Evolutionary conservation across 2,329 filamentous ascomycete genomes (phyloP).

Genomic region (Calcarisporium arbuscula): DNA sequence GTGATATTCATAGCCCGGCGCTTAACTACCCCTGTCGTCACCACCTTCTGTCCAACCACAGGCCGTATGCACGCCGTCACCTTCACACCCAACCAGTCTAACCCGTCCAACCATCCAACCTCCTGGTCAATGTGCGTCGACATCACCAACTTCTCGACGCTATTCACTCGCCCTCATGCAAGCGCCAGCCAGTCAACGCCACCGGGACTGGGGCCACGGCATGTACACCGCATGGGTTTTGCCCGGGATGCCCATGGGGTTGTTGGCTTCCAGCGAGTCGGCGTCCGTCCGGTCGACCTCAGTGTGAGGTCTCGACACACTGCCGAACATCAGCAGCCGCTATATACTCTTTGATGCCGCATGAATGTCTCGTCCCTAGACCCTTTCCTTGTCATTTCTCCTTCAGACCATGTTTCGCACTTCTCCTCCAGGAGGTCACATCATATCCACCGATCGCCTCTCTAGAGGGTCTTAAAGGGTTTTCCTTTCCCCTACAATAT

Average conservation of each 20-base stretch:
- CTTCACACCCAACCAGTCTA: slow-evolving; percentile 11
- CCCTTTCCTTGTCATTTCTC: slow-evolving; percentile 37
- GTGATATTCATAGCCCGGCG: slow-evolving; percentile 22
- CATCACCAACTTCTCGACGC: slow-evolving; percentile 27
- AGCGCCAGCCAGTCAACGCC: slow-evolving; percentile 24
- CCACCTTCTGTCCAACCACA: slow-evolving; percentile 35
- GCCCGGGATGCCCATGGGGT: no score
- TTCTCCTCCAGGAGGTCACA: slow-evolving; percentile 37
- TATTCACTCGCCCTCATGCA: slow-evolving; percentile 33
- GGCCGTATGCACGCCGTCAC: slow-evolving; percentile 12
- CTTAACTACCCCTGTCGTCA: slow-evolving; percentile 30
- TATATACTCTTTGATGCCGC: slow-evolving; percentile 50
- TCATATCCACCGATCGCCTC: slow-evolving; percentile 25
- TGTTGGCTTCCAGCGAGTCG: slow-evolving; percentile 40
- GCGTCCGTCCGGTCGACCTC: slow-evolving; percentile 22
- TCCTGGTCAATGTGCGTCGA: slow-evolving; percentile 12
- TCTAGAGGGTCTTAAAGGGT: slow-evolving; percentile 25
- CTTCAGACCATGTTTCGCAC: slow-evolving; percentile 45
- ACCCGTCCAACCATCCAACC: slow-evolving; percentile 16
- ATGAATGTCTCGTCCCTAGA: slow-evolving; percentile 18
- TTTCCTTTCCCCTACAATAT: slow-evolving; percentile 32
- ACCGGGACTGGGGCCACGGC: slow-evolving; percentile 21
- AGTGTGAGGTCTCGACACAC: slow-evolving; percentile 38
- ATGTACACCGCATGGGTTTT: no score
- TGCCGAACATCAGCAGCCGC: slow-evolving; percentile 45